These are phyloP conservation scores for Cyclostephanos tholiformis DNA, from an alignment of 108 stramenopile species.

Conservation along the genomic window DNA sequence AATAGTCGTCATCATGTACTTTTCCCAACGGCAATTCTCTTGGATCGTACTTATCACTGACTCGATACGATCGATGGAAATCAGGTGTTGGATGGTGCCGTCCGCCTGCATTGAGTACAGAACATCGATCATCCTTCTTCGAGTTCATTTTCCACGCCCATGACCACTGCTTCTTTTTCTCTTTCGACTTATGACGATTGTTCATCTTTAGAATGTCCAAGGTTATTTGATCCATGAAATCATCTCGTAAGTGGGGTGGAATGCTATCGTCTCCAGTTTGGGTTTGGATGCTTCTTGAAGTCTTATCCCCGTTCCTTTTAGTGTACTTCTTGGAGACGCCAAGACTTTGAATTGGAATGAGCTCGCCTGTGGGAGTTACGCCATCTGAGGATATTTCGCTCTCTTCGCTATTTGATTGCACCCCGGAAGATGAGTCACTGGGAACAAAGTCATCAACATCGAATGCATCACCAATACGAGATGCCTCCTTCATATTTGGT, in stretches of 20 bases:
- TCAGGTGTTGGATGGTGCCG: too few relatives aligned
- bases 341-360: constrained; percentile 6
- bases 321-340: neutral
- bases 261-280: neutral
- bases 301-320: neutral
- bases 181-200: too few relatives aligned
- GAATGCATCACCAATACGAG: neutral
- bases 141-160: constrained; percentile 8
- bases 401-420: neutral
- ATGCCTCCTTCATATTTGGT: neutral
- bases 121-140: neutral
- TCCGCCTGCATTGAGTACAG: too few relatives aligned
- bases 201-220: neutral
- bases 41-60: constrained; percentile 1
- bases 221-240: neutral
- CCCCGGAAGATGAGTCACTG: neutral
- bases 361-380: neutral
- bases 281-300: neutral
- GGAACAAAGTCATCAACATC: neutral
- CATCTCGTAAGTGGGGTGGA: neutral
- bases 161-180: neutral
- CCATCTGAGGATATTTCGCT: neutral
- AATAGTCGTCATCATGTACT: neutral
- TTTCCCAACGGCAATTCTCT: neutral
- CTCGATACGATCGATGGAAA: too few relatives aligned